Evolutionary conservation across 441 rosid species (phyloP), one percentile per base, ranked within the genome.

Genomic region (Croton setiger): DNA sequence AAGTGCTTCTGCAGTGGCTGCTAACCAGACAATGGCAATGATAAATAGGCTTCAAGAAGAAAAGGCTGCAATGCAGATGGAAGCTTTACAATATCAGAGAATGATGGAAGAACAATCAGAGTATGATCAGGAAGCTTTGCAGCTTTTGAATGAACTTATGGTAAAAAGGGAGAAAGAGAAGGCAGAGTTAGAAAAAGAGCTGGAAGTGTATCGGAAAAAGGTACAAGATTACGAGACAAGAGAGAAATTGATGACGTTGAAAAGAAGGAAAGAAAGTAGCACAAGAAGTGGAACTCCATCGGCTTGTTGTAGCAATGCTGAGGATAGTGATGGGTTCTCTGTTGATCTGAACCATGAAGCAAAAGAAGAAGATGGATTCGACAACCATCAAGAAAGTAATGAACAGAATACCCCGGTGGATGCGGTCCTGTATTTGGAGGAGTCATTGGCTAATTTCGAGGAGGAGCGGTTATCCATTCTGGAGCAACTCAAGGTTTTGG

Each of bases 1-100:
- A 63, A 91, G 81, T 18, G 97, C 98, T n/a, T 94, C 98, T 13
- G 93, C 97, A 0, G 80, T 86, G 23, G 97, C 98, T 0, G 88
- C 98, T 0, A 90, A 76, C 77, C 92, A 94, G 68, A 89, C 98
- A 13, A 94, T 94, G 98, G 98, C 98, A 1, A 94, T 94, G 98
- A 94, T 94, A 66, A 94, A 90, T 56, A 78, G 97, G 72, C 88
- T 94, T 55, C 98, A 94, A 63, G 98, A 90, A 71, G 98, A 94
- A 84, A 94, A 90, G 74, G 96, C 98, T 0, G 96, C 97, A 8
- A 85, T 92, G 96, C 98, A 92, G 87, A 94, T 94, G 98, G 98
- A 94, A 74, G 98, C 97, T 18, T 75, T 90, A 77, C 98, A 94
- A 79, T 94, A 94, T 36, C 96, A 94, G 74, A 82, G 98, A 69